phyloP scores from a whole-genome alignment of 441 rosid genomes.

The Mallotus repandus region DNA sequence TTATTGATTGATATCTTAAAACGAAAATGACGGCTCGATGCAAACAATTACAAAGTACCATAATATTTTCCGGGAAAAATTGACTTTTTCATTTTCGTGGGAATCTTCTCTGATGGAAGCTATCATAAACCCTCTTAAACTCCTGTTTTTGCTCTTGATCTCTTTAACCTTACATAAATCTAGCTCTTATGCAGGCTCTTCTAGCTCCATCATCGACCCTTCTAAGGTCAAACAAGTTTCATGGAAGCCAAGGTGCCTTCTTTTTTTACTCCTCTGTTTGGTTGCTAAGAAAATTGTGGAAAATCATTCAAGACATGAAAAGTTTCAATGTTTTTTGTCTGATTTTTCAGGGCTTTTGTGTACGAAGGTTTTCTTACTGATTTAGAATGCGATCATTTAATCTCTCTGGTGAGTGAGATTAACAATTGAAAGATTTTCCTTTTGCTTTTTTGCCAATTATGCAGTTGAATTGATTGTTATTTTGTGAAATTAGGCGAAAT shows the following conservation, averaged over 20 bases:
- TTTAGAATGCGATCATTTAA: slow-evolving; percentile 88
- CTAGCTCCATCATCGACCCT: slow-evolving; percentile 68
- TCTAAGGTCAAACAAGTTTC: slow-evolving; percentile 89
- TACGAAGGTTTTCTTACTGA: slow-evolving; percentile 88
- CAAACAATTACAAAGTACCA: too few species aligned
- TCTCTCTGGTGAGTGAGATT: slow-evolving; percentile 61
- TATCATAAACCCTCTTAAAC: slow-evolving; percentile 21
- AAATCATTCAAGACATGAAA: neutral
- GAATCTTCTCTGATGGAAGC: slow-evolving; percentile 27
- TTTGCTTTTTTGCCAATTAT: neutral
- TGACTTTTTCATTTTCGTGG: neutral
- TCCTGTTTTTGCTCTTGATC: slow-evolving; percentile 39
- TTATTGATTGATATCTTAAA: neutral
- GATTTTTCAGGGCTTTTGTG: slow-evolving; percentile 68
- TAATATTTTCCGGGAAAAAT: neutral
- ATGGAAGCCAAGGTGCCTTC: slow-evolving; percentile 72
- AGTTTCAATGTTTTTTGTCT: neutral
- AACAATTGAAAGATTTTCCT: neutral
- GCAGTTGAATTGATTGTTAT: neutral
- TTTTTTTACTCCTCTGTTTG: slow-evolving; percentile 4
- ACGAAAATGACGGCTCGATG: neutral
- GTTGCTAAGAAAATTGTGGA: neutral
- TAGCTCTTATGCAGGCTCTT: slow-evolving; percentile 35
- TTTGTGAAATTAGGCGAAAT: slow-evolving; percentile 56
- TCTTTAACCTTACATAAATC: slow-evolving; percentile 37